These are phyloP conservation scores for Solanum pennellii DNA, from an alignment of 257 asterid species.

Conservation along the genomic window DNA sequence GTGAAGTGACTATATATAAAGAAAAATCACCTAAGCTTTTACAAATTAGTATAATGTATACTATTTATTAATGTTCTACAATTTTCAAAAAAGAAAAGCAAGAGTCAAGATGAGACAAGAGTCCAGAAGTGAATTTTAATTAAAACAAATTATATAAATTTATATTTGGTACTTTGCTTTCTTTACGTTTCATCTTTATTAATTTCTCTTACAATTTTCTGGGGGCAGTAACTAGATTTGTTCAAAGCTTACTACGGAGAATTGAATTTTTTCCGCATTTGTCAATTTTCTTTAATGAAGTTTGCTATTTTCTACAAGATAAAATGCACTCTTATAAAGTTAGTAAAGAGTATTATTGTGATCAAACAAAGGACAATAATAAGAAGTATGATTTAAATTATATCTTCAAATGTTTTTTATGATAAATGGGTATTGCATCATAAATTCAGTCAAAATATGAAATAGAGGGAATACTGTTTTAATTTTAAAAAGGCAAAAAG, in stretches of 20 bases:
- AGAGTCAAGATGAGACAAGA: neutral
- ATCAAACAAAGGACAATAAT: too few relatives aligned
- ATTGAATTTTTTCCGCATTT: too few relatives aligned
- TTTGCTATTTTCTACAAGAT: too few relatives aligned
- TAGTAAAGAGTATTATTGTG: neutral
- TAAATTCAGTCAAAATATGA: neutral
- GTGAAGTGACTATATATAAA: neutral
- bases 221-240: too few relatives aligned
- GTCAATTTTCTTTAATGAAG: neutral
- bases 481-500: neutral
- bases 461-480: neutral
- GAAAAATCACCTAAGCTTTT: neutral
- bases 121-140: neutral
- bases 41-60: neutral
- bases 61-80: neutral
- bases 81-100: neutral
- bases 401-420: too few relatives aligned
- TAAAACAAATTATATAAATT: neutral
- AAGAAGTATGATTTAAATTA: too few relatives aligned
- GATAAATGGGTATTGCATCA: neutral
- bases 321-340: neutral
- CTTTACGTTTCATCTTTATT: neutral
- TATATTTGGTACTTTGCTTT: neutral
- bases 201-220: too few relatives aligned
- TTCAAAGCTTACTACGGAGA: neutral